Evolutionary conservation across 148 eudicot species (phyloP), one percentile per base, ranked within the genome.

Genomic region (Silene latifolia): DNA sequence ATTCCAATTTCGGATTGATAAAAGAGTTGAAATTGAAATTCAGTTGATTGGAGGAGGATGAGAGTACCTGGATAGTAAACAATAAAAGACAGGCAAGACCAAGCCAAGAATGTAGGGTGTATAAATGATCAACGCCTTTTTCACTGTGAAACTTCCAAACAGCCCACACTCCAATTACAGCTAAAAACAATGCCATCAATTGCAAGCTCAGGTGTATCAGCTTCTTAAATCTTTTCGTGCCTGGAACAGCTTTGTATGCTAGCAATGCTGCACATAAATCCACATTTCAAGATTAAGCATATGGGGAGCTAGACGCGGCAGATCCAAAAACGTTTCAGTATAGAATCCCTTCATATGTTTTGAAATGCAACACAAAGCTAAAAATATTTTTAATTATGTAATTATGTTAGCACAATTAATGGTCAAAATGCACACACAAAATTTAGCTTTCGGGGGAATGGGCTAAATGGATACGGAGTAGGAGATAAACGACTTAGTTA

Each of bases 71-170:
- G 74, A 90, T 72, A 65, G 77, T 80, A 60, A 96, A 96, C 63
- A 96, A 72, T 66, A 87, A 78, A 27, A 92, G 81, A 80, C 89
- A 88, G 54, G 82, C 87, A 25, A 96, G 78, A 77, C 99, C 99
- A 46, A 96, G 87, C 99, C 99, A 96, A 42, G 99, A 96, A 83
- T 96, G 99, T 70, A 96, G 84, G 80, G 94, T 96, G 80, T 96
- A 96, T 86, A 92, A 92, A 71, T 90, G 86, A 79, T 90, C 99
- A 21, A 88, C 82, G 75, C 98, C 98, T 81, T 81, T 90, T 47
- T 92, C 95, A 24, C 75, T 83, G 76, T 90, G 99, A 82, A 85
- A 85, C 81, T 92, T 96, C 82, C 86, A 81, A 77, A 87, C 98
- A 76, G 93, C 91, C 93, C 93, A 92, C 46, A 90, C 69, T 63